phyloP scores from a whole-genome alignment of 2,329 filamentous ascomycete species.

The Hymenoscyphus fructigenus region DNA sequence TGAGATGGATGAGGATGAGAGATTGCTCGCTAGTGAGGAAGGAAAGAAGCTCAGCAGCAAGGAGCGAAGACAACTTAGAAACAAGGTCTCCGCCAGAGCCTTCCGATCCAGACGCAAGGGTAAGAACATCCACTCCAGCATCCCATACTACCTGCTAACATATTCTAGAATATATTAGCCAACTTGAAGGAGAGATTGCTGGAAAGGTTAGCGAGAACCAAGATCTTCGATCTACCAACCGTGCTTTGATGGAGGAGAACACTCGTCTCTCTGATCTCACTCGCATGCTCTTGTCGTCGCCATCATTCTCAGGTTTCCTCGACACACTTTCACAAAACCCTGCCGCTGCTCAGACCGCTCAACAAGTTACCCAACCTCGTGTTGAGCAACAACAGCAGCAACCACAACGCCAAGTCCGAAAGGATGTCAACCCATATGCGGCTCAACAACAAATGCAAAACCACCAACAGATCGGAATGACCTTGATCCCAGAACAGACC shows the following conservation, averaged over 20 bases:
- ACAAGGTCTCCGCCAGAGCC: constrained; percentile 96
- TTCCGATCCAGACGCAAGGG: constrained; percentile 98
- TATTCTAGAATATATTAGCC: constrained; percentile 85
- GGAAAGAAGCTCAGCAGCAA: constrained; percentile 99
- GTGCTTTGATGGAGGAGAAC: constrained; percentile 80
- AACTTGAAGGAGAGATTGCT: constrained; percentile 88
- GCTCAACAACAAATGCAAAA: constrained; percentile 53
- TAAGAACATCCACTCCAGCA: constrained; percentile 48
- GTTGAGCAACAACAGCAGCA: constrained; percentile 43
- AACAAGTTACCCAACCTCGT: constrained; percentile 37
- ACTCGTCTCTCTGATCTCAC: constrained; percentile 74
- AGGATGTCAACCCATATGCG: constrained; percentile 64
- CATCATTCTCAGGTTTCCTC: constrained; percentile 80
- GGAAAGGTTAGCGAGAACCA: constrained; percentile 80
- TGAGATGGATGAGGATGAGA: constrained; percentile 98
- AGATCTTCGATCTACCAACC: constrained; percentile 78
- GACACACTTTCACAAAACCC: constrained; percentile 66
- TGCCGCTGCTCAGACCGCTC: constrained; percentile 40
- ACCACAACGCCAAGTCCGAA: constrained; percentile 54
- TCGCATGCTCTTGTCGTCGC: constrained; percentile 77
- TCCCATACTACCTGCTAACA: constrained; percentile 47
- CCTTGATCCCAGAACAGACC: constrained; percentile 77
- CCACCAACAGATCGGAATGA: constrained; percentile 72
- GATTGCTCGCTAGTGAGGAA: constrained; percentile 90
- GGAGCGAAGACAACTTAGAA: constrained; percentile 92